Base-by-base conservation (phyloP, 176 grass and related monocot species). In the Oryza glumipatula region DNA sequence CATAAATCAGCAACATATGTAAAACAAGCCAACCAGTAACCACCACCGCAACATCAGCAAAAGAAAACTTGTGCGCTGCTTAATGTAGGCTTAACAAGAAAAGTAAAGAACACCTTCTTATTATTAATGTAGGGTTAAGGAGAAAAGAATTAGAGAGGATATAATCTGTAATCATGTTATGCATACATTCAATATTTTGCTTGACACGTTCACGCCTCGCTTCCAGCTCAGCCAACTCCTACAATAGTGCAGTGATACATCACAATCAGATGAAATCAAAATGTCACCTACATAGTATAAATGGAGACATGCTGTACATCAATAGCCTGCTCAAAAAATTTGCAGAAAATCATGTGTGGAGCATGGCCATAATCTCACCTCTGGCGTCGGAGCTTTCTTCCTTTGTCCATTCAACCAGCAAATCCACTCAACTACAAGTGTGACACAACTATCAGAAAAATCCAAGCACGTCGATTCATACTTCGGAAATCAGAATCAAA, bases 321-420 rank as follows among this genome's bases (percentile, higher is more conserved):
- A 73, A 16, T 11, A 47, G 12, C 24, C 9, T 35, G 44, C 32
- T 14, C 10, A 32, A 0, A 24, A 0, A 78, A 60, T 15, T 26
- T 78, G 15, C 43, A 68, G 63, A 43, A 68, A 77, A 70, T 65
- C 32, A 77, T 11, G 23, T 16, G 6, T 65, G 49, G 35, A 44
- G 41, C 4, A 17, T 32, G 30, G 30, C 30, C 30, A 32, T 32
- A 32, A 2, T 32, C 81, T 81, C 88, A 89, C 96, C 91, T 98
- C 93, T 23, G 83, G 93, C 51, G 89, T 91, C 36, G 96, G 96
- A 84, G 91, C 83, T 89, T 87, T 94, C 93, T 90, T 95, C 67
- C 93, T 92, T 64, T 98, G 96, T 21, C 96, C 91, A 89, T 98
- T 98, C 88, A 98, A 88, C 96, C 93, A 98, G 96, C 96, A 98